Evolutionary conservation across 176 grass and related monocot species (phyloP).

Genomic region (Lolium rigidum): DNA sequence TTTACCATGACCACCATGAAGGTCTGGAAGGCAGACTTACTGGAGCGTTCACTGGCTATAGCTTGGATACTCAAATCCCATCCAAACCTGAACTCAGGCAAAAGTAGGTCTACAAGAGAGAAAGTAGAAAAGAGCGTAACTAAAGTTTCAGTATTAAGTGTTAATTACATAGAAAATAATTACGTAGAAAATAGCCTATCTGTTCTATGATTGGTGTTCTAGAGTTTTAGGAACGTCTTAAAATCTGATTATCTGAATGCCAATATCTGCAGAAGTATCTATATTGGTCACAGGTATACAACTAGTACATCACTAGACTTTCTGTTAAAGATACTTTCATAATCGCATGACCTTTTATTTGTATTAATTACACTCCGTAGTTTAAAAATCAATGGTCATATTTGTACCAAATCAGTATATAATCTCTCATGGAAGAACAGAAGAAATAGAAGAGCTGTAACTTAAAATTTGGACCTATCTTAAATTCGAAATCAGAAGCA

Average conservation of each 20-base stretch:
- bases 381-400: not conserved
- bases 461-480: not conserved
- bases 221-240: not conserved
- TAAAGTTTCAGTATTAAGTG: not conserved
- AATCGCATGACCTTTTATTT: not conserved
- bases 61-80: slow-evolving; percentile 80
- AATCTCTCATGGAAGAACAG: not conserved
- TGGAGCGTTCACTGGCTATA: slow-evolving; percentile 65
- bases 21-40: slow-evolving; percentile 80
- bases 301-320: slow-evolving; percentile 5
- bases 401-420: not conserved
- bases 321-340: not conserved
- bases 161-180: slow-evolving; percentile 18
- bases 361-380: not conserved
- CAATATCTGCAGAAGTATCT: slow-evolving; percentile 6
- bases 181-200: not conserved
- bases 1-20: slow-evolving; percentile 90
- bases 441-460: not conserved
- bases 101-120: slow-evolving; percentile 68
- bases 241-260: not conserved
- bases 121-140: not conserved
- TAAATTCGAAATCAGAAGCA: slow-evolving; percentile 4
- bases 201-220: slow-evolving; percentile 20
- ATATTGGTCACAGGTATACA: not conserved
- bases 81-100: slow-evolving; percentile 94